phyloP scores from a whole-genome alignment of 177 flowering plant species.

The Vitis hybrid region DNA sequence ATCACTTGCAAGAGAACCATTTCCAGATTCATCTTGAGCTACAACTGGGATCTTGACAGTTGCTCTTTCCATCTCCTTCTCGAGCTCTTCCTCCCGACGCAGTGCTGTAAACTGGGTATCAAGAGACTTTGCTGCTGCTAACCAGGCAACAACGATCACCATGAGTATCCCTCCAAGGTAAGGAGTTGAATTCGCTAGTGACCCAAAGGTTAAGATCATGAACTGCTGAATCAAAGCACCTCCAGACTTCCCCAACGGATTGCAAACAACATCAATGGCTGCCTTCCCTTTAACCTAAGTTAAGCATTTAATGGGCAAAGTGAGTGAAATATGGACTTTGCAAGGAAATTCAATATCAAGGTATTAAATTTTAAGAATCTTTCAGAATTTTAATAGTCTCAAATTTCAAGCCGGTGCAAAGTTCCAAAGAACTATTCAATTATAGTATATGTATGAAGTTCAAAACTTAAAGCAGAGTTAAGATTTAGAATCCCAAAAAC shows the following conservation, averaged over 20 bases:
- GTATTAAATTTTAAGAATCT: too few species aligned
- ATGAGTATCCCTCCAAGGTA: constrained; percentile 87
- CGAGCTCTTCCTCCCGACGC: constrained; percentile 82
- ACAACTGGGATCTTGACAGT: constrained; percentile 65
- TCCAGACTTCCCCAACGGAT: constrained; percentile 94
- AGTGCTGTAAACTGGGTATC: constrained; percentile 76
- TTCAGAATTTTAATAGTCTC: too few species aligned
- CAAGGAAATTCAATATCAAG: too few species aligned
- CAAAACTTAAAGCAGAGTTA: too few species aligned
- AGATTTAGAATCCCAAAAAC: background rate
- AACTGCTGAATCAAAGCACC: constrained; percentile 97
- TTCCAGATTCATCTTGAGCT: constrained; percentile 38
- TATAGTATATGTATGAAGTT: too few species aligned
- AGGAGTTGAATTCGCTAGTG: constrained; percentile 94
- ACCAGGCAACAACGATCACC: constrained; percentile 85
- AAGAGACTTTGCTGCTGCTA: constrained; percentile 83
- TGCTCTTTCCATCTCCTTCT: constrained; percentile 76
- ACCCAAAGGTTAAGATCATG: constrained; percentile 93
- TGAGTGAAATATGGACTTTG: too few species aligned
- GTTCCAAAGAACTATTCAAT: too few species aligned
- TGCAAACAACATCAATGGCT: constrained; percentile 97
- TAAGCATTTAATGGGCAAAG: constrained; percentile 4
- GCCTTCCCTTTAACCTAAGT: constrained; percentile 94
- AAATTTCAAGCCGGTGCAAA: too few species aligned
- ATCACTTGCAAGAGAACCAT: constrained; percentile 47